These are phyloP conservation scores for Furcasterigmium furcatum DNA, from an alignment of 2,329 filamentous ascomycete species.

Conservation along the genomic window DNA sequence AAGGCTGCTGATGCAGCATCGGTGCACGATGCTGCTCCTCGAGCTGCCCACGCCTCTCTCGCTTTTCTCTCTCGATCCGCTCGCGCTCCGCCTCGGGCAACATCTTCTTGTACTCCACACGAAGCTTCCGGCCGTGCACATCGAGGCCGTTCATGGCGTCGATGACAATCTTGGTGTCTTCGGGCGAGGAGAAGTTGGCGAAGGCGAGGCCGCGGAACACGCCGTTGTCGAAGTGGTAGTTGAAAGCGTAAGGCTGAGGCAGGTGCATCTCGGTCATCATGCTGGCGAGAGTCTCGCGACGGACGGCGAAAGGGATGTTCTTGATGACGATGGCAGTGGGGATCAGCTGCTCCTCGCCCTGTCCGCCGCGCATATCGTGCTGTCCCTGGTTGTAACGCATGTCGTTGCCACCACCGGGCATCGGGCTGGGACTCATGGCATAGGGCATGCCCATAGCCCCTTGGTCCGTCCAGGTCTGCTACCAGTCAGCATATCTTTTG, in stretches of 20 bases:
- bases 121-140: conserved; percentile 86
- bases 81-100: conserved; percentile 90
- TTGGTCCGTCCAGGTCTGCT: conserved; percentile 52
- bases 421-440: conserved; percentile 28
- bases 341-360: conserved; percentile 81
- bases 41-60: conserved; percentile 90
- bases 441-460: conserved; percentile 35
- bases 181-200: conserved; percentile 94
- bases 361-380: conserved; percentile 30
- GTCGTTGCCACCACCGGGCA: conserved; percentile 29
- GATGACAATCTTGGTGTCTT: conserved; percentile 91
- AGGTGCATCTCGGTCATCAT: conserved; percentile 94
- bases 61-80: conserved; percentile 94
- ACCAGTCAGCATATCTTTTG: too few species aligned
- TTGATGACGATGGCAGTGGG: conserved; percentile 99
- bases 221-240: conserved; percentile 98
- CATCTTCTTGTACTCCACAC: conserved; percentile 99
- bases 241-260: conserved; percentile 95
- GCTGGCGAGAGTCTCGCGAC: conserved; percentile 90
- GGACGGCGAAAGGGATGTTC: conserved; percentile 97
- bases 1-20: conserved; percentile 79
- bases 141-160: conserved; percentile 94
- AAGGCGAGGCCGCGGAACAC: conserved; percentile 96
- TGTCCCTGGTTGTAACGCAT: conserved; percentile 32
- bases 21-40: conserved; percentile 90